phyloP scores from a whole-genome alignment of 768 basidiomycete genomes.

The Amanita molliuscula region DNA sequence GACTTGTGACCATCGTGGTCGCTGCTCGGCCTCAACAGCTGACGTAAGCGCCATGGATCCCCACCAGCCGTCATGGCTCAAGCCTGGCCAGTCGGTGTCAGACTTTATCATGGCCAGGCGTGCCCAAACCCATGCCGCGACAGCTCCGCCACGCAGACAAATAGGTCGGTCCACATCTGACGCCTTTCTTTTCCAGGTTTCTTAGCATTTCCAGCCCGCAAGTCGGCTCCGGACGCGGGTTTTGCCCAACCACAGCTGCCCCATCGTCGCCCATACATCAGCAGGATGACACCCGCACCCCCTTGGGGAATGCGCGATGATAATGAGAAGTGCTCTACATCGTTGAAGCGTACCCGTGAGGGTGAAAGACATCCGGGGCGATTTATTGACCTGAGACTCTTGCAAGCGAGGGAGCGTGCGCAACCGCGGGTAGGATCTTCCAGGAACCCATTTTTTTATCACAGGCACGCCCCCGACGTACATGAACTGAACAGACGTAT shows the following conservation, averaged over 20 bases:
- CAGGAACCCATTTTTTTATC: background rate
- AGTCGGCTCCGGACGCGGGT: background rate
- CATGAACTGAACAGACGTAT: background rate
- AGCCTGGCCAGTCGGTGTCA: background rate
- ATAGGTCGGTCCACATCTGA: background rate
- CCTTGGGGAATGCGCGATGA: background rate
- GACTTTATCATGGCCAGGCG: background rate
- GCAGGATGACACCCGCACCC: conserved; percentile 3
- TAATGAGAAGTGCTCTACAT: background rate
- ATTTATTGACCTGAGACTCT: background rate
- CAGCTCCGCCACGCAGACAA: background rate
- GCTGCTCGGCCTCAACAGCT: background rate
- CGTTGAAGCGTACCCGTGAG: background rate
- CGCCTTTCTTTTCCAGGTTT: background rate
- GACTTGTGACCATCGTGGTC: conserved; percentile 6
- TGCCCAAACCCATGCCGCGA: background rate
- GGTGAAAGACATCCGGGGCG: background rate
- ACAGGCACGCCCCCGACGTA: background rate
- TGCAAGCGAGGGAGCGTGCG: background rate
- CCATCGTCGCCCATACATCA: background rate
- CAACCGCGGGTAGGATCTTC: background rate
- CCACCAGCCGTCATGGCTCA: conserved; percentile 1
- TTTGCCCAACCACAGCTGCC: background rate
- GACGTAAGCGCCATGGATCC: conserved; percentile 4
- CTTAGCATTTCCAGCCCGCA: background rate